Evolutionary conservation across 345 rosid genomes (phyloP).

Genomic region (Brassica napus): DNA sequence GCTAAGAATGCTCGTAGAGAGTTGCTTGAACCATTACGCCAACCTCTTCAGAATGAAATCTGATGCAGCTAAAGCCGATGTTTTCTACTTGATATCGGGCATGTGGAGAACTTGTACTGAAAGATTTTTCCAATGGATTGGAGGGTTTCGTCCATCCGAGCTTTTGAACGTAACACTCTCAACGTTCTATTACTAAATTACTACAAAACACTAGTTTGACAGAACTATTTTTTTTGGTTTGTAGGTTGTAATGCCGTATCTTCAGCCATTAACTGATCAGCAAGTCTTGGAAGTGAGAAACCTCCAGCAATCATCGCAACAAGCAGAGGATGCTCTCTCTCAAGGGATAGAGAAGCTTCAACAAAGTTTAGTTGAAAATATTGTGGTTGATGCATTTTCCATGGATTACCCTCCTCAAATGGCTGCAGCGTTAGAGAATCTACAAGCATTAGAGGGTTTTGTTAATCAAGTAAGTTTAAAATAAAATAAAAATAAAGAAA

Average conservation of each 20-base stretch:
- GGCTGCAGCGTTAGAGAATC: conserved; percentile 58
- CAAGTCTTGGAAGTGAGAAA: conserved; percentile 54
- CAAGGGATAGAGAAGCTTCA: conserved; percentile 73
- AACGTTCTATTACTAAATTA: not conserved
- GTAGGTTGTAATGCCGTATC: conserved; percentile 67
- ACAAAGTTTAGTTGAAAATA: conserved; percentile 55
- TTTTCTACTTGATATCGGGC: conserved; percentile 82
- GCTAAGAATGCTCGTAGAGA: conserved; percentile 69
- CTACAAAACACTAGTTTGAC: not conserved
- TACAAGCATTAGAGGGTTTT: conserved; percentile 75
- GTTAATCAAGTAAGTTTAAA: conserved; percentile 65
- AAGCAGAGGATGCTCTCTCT: conserved; percentile 88
- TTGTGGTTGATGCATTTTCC: conserved; percentile 44
- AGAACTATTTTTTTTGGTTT: not conserved
- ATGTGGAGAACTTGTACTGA: conserved; percentile 77
- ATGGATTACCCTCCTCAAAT: conserved; percentile 48
- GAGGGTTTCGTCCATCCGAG: conserved; percentile 91
- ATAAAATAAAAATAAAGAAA: not conserved
- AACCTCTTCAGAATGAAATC: conserved; percentile 77
- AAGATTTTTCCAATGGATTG: conserved; percentile 83
- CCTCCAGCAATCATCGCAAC: conserved; percentile 76
- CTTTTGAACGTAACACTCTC: conserved; percentile 59
- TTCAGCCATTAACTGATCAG: conserved; percentile 74
- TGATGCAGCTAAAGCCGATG: conserved; percentile 75
- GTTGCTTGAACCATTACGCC: conserved; percentile 63